Evolutionary conservation across 345 rosid species (phyloP), one percentile per base, ranked within the genome.

Genomic region (Mangifera indica): DNA sequence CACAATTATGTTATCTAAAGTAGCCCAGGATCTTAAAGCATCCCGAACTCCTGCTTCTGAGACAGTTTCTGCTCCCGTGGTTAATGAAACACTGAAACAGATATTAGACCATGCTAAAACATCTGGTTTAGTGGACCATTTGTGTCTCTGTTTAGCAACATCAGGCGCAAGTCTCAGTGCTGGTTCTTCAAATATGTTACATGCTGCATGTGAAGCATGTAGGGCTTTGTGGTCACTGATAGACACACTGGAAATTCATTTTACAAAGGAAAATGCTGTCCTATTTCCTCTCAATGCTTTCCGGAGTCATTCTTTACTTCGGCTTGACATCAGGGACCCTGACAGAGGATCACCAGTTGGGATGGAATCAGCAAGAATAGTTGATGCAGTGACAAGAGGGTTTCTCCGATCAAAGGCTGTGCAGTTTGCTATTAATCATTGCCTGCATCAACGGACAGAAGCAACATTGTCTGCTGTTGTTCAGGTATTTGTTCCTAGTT

Each of bases 391-490:
- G 67, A 87, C 96, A 57, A 87, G 81, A 76, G 91, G 91, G 32
- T 87, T 89, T 80, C 86, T 95, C 61, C 86, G 86, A 67, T 90
- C 97, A 62, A 91, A 95, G 77, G 84, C 87, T 77, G 85, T 95
- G 69, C 99, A 89, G 72, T 70, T 83, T 80, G 91, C 98, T 57
- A 78, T 95, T 63, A 83, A 82, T 73, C 83, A 87, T 80, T 90
- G 95, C 79, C 88, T 92, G 79, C 89, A 82, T 84, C 98, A 92
- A 81, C 89, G 87, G 76, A 71, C 73, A 77, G 98, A 95, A 81
- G 78, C 85, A 80, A 74, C 87, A 34, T 73, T 86, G 54, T 72
- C 80, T 69, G 92, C 93, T 63, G 74, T 79, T 62, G 84, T 95
- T 82, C 98, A 92, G 98, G 99, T 94, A 69, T 57, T 67, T 67